Evolutionary conservation across 2,329 filamentous ascomycete genomes (phyloP).

Genomic region (Metarhizium brunneum): DNA sequence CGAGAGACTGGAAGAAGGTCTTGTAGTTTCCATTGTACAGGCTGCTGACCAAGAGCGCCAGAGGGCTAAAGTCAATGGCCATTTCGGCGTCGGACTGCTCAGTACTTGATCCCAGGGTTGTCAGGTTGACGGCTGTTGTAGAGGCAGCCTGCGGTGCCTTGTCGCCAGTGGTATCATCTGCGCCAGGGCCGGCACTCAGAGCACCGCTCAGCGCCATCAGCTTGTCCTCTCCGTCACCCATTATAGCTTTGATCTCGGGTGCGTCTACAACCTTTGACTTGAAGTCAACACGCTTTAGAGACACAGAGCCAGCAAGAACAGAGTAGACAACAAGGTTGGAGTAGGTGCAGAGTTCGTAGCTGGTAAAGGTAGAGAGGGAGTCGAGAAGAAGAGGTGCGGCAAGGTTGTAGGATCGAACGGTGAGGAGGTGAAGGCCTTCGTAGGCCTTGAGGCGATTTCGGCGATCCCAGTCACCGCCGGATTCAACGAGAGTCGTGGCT

Average conservation of each 20-base stretch:
- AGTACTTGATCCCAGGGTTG: conserved; percentile 63
- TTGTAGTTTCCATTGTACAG: conserved; percentile 92
- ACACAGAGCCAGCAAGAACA: conserved; percentile 86
- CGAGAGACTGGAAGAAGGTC: conserved; percentile 84
- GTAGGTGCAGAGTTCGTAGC: conserved; percentile 97
- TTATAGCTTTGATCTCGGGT: conserved; percentile 94
- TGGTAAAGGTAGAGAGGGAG: conserved; percentile 95
- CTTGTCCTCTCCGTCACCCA: conserved; percentile 84
- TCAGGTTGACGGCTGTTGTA: conserved; percentile 76
- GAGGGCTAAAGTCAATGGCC: conserved; percentile 78
- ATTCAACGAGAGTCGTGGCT: conserved; percentile 82
- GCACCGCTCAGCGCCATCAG: conserved; percentile 72
- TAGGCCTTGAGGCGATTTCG: conserved; percentile 98
- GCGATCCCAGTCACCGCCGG: conserved; percentile 95
- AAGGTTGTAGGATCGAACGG: conserved; percentile 79
- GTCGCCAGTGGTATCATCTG: conserved; percentile 64
- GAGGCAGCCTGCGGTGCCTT: conserved; percentile 39
- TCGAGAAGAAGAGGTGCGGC: conserved; percentile 91
- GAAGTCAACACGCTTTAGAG: conserved; percentile 94
- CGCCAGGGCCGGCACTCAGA: conserved; percentile 70
- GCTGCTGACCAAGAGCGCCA: conserved; percentile 81
- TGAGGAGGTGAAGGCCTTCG: conserved; percentile 88
- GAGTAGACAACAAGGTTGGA: conserved; percentile 91
- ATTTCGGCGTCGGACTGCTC: conserved; percentile 72
- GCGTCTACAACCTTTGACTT: conserved; percentile 98